phyloP scores from a whole-genome alignment of 371 early-diverging fungal species.

The Mucor sp. region DNA sequence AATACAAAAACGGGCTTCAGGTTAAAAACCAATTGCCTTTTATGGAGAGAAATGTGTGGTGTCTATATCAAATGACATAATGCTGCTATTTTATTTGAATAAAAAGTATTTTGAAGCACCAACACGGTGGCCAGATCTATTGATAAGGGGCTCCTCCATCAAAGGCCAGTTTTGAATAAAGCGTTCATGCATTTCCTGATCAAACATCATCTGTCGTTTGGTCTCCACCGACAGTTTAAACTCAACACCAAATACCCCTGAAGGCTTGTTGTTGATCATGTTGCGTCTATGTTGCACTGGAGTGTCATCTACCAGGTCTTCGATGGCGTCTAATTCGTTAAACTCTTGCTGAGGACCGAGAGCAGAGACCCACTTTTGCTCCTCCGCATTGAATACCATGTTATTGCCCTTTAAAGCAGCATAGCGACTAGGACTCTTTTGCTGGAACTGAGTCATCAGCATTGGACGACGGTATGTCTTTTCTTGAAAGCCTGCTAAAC shows the following conservation, averaged over 20 bases:
- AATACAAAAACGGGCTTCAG: not conserved
- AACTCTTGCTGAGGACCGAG: conserved; percentile 12
- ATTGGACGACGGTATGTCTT: conserved; percentile 19
- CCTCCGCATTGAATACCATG: conserved; percentile 20
- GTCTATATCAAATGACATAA: not conserved
- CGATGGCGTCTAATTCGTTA: conserved; percentile 19
- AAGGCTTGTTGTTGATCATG: not conserved
- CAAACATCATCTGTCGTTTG: conserved; percentile 31
- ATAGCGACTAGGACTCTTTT: conserved; percentile 11
- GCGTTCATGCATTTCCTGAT: conserved; percentile 32
- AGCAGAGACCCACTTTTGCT: conserved; percentile 20
- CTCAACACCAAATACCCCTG: conserved; percentile 8
- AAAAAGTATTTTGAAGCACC: conserved; percentile 15
- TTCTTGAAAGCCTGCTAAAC: conserved; percentile 21
- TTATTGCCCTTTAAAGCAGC: conserved; percentile 13
- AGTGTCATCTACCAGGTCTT: conserved; percentile 21
- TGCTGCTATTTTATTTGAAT: not conserved
- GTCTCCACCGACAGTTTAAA: conserved; percentile 26
- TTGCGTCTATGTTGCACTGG: not conserved
- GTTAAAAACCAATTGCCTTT: conserved; percentile 7
- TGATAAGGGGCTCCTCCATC: not conserved
- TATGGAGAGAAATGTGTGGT: not conserved
- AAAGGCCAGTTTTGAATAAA: conserved; percentile 33
- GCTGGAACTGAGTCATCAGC: conserved; percentile 20
- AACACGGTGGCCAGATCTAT: conserved; percentile 5